These are phyloP conservation scores for Trichoderma arundinaceum DNA, from an alignment of 2,329 filamentous ascomycete species.

Conservation along the genomic window DNA sequence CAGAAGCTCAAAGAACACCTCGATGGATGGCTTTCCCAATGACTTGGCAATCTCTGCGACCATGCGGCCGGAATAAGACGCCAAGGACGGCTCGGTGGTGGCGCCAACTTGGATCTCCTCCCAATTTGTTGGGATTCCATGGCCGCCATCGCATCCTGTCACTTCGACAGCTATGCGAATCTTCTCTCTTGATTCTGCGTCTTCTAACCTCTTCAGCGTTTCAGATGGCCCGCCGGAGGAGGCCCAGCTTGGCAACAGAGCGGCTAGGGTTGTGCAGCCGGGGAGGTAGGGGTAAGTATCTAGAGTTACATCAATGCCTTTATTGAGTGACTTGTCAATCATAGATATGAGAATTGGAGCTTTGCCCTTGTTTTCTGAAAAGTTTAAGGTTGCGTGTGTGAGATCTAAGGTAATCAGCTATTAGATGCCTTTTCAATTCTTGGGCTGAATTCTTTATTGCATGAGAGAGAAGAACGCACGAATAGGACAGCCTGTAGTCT, in stretches of 20 bases:
- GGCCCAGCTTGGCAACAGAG: conserved; percentile 37
- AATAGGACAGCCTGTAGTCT: conserved; percentile 37
- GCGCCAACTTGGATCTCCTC: conserved; percentile 38
- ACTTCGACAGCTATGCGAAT: conserved; percentile 37
- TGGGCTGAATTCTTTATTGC: background rate
- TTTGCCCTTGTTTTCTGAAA: conserved; percentile 37
- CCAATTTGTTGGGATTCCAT: conserved; percentile 40
- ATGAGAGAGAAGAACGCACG: conserved; percentile 30
- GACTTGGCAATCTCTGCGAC: conserved; percentile 35
- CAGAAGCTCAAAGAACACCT: conserved; percentile 37
- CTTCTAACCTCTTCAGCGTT: conserved; percentile 35
- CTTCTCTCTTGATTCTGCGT: conserved; percentile 34
- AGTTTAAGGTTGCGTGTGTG: conserved; percentile 38
- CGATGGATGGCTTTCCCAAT: conserved; percentile 30
- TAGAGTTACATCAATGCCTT: conserved; percentile 37
- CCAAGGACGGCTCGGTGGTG: conserved; percentile 30
- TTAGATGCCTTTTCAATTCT: background rate
- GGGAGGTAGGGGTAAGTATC: conserved; percentile 39
- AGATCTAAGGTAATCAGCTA: conserved; percentile 33
- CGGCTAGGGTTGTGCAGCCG: conserved; percentile 37
- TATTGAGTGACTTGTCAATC: conserved; percentile 34
- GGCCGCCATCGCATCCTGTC: conserved; percentile 38
- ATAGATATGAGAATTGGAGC: conserved; percentile 35
- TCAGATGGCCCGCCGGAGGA: conserved; percentile 36
- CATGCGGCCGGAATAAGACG: conserved; percentile 35